Evolutionary conservation across 129 eudicot genomes (phyloP).

Genomic region (carrot (Daucus carota)): DH1_v3.0 NC_030384.2:47558001-47558500

Average conservation of each 20-base stretch:
- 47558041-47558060: background rate
- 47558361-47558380: constrained; percentile 98
- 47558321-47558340: constrained; percentile 44
- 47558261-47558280: background rate
- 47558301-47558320: background rate
- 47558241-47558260: constrained; percentile 2
- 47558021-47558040: background rate
- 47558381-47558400: constrained; percentile 85
- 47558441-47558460: background rate
- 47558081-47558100: background rate
- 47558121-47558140: constrained; percentile 97
- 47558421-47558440: constrained; percentile 94
- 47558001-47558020: constrained; percentile 82
- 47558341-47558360: constrained; percentile 92
- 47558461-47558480: background rate
- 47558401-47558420: constrained; percentile 76
- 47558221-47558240: constrained; percentile 68
- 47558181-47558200: constrained; percentile 89
- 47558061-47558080: background rate
- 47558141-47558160: constrained; percentile 93
- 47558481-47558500: too few relatives aligned
- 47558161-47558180: constrained; percentile 83
- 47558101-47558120: constrained; percentile 42
- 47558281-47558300: background rate
- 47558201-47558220: constrained; percentile 81